A percentile compares a stretch with the other conserved stretches of the same genome.
phyloP scores from a whole-genome alignment of 2,329 filamentous ascomycete species.

The Coleophoma crateriformis region DNA sequence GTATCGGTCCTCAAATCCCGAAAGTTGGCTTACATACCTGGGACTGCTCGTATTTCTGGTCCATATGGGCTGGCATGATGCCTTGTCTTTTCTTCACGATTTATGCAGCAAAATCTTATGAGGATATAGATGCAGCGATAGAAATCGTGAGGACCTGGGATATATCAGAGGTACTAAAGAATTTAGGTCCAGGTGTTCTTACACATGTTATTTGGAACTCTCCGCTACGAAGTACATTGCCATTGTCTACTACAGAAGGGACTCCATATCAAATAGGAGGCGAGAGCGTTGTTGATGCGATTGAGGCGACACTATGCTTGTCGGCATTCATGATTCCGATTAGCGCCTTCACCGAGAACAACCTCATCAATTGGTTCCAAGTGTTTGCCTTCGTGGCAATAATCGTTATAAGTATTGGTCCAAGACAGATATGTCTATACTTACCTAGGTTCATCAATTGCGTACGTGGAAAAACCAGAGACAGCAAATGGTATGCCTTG shows the following conservation, averaged over 20 bases:
- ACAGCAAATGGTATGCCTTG: conserved; percentile 5
- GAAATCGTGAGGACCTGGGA: conserved; percentile 13
- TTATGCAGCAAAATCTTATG: conserved; percentile 14
- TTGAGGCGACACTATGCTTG: conserved; percentile 17
- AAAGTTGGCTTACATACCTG: conserved; percentile 8
- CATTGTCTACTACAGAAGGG: conserved; percentile 13
- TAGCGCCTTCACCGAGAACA: conserved; percentile 15
- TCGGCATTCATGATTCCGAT: conserved; percentile 14
- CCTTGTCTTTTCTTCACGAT: conserved; percentile 13
- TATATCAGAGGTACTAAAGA: conserved; percentile 8
- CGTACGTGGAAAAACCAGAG: conserved; percentile 10
- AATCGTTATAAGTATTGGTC: conserved; percentile 18
- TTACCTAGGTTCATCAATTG: conserved; percentile 16
- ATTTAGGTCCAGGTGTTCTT: conserved; percentile 14
- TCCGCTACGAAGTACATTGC: conserved; percentile 17
- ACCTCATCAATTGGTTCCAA: conserved; percentile 19
- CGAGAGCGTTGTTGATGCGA: conserved; percentile 13
- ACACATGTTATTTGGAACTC: conserved; percentile 17
- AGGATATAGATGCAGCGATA: conserved; percentile 14
- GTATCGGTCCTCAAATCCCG: conserved; percentile 14
- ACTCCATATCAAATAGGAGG: conserved; percentile 11
- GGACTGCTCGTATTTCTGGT: conserved; percentile 14
- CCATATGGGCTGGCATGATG: conserved; percentile 17
- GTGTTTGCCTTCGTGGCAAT: conserved; percentile 16
- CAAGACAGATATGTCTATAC: conserved; percentile 21